Evolutionary conservation across 495 filamentous ascomycete genomes (phyloP).

Genomic region (Xylaria intraflava): DNA sequence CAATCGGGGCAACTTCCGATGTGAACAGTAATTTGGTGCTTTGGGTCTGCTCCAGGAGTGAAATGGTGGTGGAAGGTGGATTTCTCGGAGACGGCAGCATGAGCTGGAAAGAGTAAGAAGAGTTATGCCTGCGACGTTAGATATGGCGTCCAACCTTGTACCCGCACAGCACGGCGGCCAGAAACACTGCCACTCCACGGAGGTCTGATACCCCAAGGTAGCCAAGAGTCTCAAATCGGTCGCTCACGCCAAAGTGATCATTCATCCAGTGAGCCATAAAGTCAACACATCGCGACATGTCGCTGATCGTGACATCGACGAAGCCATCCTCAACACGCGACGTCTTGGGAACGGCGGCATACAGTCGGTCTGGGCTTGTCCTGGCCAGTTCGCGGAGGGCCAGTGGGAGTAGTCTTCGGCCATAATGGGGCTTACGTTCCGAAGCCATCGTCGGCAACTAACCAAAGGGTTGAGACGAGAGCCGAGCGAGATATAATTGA

Average conservation of each 20-base stretch:
- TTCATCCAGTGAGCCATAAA: conserved; percentile 30
- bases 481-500: too few relatives aligned
- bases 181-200: conserved; percentile 31
- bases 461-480: too few relatives aligned
- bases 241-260: conserved; percentile 22
- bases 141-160: conserved; percentile 32
- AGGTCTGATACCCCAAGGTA: conserved; percentile 43
- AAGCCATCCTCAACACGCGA: conserved; percentile 17
- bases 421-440: neutral
- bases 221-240: conserved; percentile 25
- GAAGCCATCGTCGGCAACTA: neutral
- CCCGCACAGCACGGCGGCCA: conserved; percentile 41
- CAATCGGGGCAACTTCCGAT: neutral
- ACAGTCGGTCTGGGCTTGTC: neutral
- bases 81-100: conserved; percentile 25
- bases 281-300: conserved; percentile 18
- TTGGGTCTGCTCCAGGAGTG: conserved; percentile 16
- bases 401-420: conserved; percentile 1
- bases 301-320: conserved; percentile 9
- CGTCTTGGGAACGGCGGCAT: conserved; percentile 21
- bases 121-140: neutral
- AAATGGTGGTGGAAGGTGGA: conserved; percentile 17
- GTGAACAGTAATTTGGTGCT: conserved; percentile 18
- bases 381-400: neutral
- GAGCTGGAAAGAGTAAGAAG: conserved; percentile 9